Conservation (phyloP, 495 filamentous ascomycete genomes). For the Aspergillus leporis region DNA sequence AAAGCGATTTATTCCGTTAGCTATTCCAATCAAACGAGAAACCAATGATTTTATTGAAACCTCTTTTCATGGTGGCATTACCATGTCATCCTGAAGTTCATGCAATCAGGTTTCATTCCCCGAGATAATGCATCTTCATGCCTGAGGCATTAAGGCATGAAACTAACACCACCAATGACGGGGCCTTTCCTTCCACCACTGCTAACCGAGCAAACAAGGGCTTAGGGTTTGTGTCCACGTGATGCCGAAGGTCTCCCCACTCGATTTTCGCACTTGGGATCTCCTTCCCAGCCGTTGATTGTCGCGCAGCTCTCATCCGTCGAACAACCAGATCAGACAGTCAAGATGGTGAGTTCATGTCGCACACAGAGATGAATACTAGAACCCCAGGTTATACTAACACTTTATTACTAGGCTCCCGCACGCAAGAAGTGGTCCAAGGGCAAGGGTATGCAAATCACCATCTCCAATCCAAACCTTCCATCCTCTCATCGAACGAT, state of each 20-base stretch:
- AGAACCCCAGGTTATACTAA: conserved; percentile 20
- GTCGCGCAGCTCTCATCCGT: conserved; percentile 38
- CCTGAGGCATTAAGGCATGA: neutral
- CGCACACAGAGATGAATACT: neutral
- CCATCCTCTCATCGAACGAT: conserved; percentile 10
- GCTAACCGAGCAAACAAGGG: conserved; percentile 38
- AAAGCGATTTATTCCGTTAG: neutral
- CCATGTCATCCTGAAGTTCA: neutral
- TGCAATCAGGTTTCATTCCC: neutral
- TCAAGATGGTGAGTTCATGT: conserved; percentile 51
- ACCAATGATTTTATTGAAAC: no score
- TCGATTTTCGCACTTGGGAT: conserved; percentile 49
- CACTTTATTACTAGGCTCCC: conserved; percentile 58
- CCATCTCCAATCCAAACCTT: conserved; percentile 17
- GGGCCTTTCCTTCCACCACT: neutral
- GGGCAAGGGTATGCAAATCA: conserved; percentile 80
- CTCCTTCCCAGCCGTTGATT: conserved; percentile 26
- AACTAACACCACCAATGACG: conserved; percentile 16
- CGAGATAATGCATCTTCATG: neutral
- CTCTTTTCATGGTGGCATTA: neutral
- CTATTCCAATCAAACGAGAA: neutral
- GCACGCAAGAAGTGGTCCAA: conserved; percentile 99
- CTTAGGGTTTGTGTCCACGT: conserved; percentile 40
- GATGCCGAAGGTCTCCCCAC: conserved; percentile 45
- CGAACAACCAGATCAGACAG: conserved; percentile 49